phyloP scores from a whole-genome alignment of 345 rosid genomes.

The Rhodamnia rubescens region DNA sequence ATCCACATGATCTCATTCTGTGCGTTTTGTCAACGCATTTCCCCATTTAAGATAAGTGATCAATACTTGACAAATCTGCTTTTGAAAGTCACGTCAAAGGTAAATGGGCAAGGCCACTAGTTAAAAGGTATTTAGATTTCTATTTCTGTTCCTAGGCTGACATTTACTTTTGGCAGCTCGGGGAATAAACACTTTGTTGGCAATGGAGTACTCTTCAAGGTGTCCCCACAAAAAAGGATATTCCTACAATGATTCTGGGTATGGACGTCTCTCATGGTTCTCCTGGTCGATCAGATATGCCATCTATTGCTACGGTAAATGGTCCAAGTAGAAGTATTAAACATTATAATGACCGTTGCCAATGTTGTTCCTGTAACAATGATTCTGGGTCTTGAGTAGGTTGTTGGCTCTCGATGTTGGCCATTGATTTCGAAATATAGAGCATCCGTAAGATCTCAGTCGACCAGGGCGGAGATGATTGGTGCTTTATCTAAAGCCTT shows the following conservation, averaged over 20 bases:
- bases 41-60: no score
- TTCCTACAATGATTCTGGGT: conserved; percentile 84
- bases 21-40: no score
- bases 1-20: accelerated
- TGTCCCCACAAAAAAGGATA: conserved; percentile 43
- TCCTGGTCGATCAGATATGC: conserved; percentile 62
- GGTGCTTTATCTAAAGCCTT: conserved; percentile 73
- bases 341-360: background rate
- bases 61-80: no score
- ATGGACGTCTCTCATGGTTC: conserved; percentile 93
- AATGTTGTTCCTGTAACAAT: background rate
- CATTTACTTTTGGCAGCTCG: no score
- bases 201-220: conserved; percentile 28
- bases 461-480: conserved; percentile 73
- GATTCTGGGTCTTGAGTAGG: conserved; percentile 27
- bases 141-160: no score
- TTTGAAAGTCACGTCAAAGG: no score
- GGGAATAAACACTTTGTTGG: conserved; percentile 7
- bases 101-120: no score
- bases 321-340: background rate
- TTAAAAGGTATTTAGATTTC: no score
- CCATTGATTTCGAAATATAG: conserved; percentile 74
- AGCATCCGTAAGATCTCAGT: conserved; percentile 72
- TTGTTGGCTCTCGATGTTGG: conserved; percentile 78
- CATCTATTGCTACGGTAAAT: no score